Base-by-base conservation (phyloP, 2,329 filamentous ascomycete species). In the Sporothrix variecibatus region DNA sequence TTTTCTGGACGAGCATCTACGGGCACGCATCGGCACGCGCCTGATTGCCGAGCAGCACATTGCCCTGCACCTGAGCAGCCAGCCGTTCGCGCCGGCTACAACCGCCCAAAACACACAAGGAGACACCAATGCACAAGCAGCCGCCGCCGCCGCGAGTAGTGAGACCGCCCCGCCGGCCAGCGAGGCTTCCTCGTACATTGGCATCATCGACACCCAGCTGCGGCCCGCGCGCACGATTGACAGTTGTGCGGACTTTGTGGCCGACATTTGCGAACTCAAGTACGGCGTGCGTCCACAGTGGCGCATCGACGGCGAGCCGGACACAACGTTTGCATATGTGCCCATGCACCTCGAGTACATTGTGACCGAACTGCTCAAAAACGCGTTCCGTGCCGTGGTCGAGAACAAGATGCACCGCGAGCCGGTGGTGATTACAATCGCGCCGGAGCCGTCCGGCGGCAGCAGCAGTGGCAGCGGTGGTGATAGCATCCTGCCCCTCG, bases 301-400 rank as follows among this genome's bases (percentile, higher is more conserved):
- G 79, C 84, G 91, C 65, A 92, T 99, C 79, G 93, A 95, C 77
- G 96, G 96, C 77, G 92, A 97, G 81, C 91, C 93, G 0, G 91
- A 93, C 71, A 94, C 95, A n/a, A 92, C 91, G 0, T 97, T 99
- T 80, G 94, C 95, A 26, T 96, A 97, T 80, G 92, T 99, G 9
- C 96, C 96, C 17, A 96, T 97, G 81, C 96, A 99, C 82, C 88
- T 99, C 31, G 95, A 98, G 83, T 99, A 99, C 82, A 98, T 99
- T 77, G 89, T 98, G 77, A 99, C 95, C 0, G 96, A 99, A 82
- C 87, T 99, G 1, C 88, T 99, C 74, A 99, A 99, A 83, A 99
- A 99, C 80, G 94, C 95, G 0, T 99, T 98, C 84, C 90, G 96
- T 60, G 95, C 96, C 3, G 97, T 94, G 0, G 91, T 98, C 11